Conservation (phyloP, 805 yeast species). For the Metschnikowia picachoensis region DNA sequence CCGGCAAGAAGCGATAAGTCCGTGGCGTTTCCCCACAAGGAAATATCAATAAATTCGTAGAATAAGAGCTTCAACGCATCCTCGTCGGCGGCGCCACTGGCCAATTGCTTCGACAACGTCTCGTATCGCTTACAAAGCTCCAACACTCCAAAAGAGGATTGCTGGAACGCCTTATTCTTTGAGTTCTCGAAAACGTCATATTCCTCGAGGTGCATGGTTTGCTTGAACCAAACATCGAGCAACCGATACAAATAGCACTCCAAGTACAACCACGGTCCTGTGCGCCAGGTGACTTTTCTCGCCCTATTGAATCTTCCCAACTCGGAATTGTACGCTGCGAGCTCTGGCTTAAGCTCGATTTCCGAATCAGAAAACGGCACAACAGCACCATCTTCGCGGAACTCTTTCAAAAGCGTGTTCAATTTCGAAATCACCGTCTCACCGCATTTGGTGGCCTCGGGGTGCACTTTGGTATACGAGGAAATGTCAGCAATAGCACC, state of each 20-base stretch:
- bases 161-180: slow-evolving; percentile 70
- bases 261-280: slow-evolving; percentile 86
- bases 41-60: slow-evolving; percentile 79
- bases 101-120: slow-evolving; percentile 34
- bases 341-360: slow-evolving; percentile 44
- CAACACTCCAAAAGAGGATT: slow-evolving; percentile 71
- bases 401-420: slow-evolving; percentile 38
- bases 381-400: slow-evolving; percentile 36
- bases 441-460: slow-evolving; percentile 44
- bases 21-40: slow-evolving; percentile 98
- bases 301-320: slow-evolving; percentile 29
- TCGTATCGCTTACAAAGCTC: slow-evolving; percentile 67
- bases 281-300: slow-evolving; percentile 56
- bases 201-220: slow-evolving; percentile 9
- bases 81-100: slow-evolving; percentile 21
- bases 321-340: slow-evolving; percentile 57
- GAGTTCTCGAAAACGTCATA: slow-evolving; percentile 73
- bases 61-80: slow-evolving; percentile 56
- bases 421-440: slow-evolving; percentile 41
- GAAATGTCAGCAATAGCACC: slow-evolving; percentile 64
- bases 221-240: slow-evolving; percentile 48
- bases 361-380: slow-evolving; percentile 24
- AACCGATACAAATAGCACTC: slow-evolving; percentile 83
- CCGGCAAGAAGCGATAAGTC: slow-evolving; percentile 87
- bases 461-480: slow-evolving; percentile 14